phyloP scores from a whole-genome alignment of 1,284 basidiomycete genomes.

The Serendipita sp. region DNA sequence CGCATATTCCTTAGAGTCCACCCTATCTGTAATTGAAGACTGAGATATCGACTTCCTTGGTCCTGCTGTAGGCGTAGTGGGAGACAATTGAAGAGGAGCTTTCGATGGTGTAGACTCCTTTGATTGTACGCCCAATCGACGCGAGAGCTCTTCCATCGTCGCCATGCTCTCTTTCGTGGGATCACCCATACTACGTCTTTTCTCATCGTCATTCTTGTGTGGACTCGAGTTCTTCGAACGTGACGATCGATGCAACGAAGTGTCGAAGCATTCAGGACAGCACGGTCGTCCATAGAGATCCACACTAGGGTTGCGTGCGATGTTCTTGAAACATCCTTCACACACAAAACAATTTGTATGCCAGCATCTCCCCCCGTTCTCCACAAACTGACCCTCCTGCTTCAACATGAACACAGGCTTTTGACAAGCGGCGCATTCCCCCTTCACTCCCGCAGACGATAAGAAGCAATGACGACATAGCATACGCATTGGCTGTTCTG shows the following conservation, averaged over 20 bases:
- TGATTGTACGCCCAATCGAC: not conserved
- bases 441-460: constrained; percentile 56
- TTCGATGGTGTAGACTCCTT: not conserved
- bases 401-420: constrained; percentile 58
- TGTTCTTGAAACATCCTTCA: constrained; percentile 51
- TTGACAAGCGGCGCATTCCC: constrained; percentile 47
- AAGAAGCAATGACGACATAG: constrained; percentile 59
- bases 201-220: not conserved
- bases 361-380: constrained; percentile 54
- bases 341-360: constrained; percentile 64
- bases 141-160: not conserved
- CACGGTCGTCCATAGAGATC: constrained; percentile 66
- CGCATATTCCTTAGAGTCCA: not conserved
- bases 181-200: not conserved
- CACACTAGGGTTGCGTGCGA: constrained; percentile 59
- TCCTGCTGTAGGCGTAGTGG: not conserved
- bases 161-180: not conserved
- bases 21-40: not conserved
- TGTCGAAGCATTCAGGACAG: constrained; percentile 63
- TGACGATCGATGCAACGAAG: constrained; percentile 36
- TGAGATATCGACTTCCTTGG: not conserved
- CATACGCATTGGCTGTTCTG: constrained; percentile 37
- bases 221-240: not conserved
- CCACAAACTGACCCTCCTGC: constrained; percentile 60
- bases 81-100: not conserved